Evolutionary conservation across 257 asterid genomes (phyloP), one percentile per base, ranked within the genome.

Genomic region (Henckelia pumila): DNA sequence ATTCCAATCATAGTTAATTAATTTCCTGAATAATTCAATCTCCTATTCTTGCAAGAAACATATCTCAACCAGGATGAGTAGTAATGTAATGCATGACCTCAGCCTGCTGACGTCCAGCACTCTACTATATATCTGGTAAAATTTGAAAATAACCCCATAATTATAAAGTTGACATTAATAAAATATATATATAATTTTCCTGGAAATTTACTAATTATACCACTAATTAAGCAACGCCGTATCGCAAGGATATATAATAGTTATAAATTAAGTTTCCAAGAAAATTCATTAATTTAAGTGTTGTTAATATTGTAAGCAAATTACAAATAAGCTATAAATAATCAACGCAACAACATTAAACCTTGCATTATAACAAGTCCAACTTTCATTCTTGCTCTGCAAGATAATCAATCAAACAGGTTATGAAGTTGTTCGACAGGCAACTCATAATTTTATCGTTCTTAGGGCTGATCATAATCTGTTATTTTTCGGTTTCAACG

Each of bases 391-490:
- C 53, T 47, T 69, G 3, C 20, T 44, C 61, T 50, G 19, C 6
- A 60, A 69, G 32, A 3, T 40, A 13, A 13, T 40, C 50, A 49
- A 13, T 40, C 50, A 49, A 19, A 25, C 26, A 16, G 67, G 72
- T 49, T 19, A 77, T 77, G 80, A 75, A 66, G 55, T 5, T 47
- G 56, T 60, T 74, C 66, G 74, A 52, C 56, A 56, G 65, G 75
- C 32, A 68, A n/a, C 70, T 65, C 55, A 29, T 37, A 50, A 47
- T 53, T 21, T 28, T 69, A 13, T 44, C 30, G 37, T 70, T 56
- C 11, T 23, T 68, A 32, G 49, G 65, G 22, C 65, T 20, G 19
- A 25, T 71, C 13, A 10, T 29, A 16, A 33, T 77, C 10, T 4
- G 68, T n/a, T 59, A 25, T 55, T 23, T 68, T 23, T 56, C 70